These are phyloP conservation scores for Ciborinia camelliae DNA, from an alignment of 2,329 filamentous ascomycete species.

Conservation along the genomic window DNA sequence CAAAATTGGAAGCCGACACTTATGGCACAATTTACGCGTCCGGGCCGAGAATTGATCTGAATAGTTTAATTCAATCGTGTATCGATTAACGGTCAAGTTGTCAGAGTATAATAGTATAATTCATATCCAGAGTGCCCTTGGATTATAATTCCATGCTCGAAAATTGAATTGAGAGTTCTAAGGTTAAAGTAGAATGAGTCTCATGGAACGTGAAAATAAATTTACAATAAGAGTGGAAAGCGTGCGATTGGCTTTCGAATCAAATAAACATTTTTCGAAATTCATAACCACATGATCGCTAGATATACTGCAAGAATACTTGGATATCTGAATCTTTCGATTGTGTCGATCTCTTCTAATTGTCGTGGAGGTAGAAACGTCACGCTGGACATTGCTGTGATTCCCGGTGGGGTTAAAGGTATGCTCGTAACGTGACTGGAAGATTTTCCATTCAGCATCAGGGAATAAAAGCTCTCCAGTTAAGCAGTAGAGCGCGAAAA, in stretches of 20 bases:
- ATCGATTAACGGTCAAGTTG: not conserved
- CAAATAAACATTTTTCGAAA: constrained; percentile 57
- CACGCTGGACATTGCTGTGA: constrained; percentile 44
- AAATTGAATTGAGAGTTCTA: not conserved
- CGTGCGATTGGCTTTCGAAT: constrained; percentile 29
- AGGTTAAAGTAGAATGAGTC: not conserved
- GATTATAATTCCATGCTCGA: not conserved
- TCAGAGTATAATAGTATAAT: not conserved
- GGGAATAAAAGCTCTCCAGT: constrained; percentile 35
- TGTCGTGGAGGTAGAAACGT: constrained; percentile 25
- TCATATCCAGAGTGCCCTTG: not conserved
- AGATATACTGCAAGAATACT: constrained; percentile 56
- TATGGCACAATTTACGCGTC: not conserved
- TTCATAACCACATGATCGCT: constrained; percentile 50
- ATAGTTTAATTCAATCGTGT: not conserved
- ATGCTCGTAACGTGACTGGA: constrained; percentile 42
- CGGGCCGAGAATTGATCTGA: constrained; percentile 3
- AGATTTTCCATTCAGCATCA: constrained; percentile 48
- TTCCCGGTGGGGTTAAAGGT: constrained; percentile 43
- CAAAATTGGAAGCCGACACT: constrained; percentile 5
- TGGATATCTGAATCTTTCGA: constrained; percentile 61
- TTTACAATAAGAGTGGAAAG: not conserved
- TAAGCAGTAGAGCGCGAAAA: constrained; percentile 54
- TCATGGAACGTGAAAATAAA: not conserved
- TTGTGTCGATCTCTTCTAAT: constrained; percentile 54